Percentiles rank a stretch among this genome's conserved stretches.
These are phyloP conservation scores for Ganoderma multipileum DNA, from an alignment of 1,284 basidiomycete species.

Conservation along the genomic window DNA sequence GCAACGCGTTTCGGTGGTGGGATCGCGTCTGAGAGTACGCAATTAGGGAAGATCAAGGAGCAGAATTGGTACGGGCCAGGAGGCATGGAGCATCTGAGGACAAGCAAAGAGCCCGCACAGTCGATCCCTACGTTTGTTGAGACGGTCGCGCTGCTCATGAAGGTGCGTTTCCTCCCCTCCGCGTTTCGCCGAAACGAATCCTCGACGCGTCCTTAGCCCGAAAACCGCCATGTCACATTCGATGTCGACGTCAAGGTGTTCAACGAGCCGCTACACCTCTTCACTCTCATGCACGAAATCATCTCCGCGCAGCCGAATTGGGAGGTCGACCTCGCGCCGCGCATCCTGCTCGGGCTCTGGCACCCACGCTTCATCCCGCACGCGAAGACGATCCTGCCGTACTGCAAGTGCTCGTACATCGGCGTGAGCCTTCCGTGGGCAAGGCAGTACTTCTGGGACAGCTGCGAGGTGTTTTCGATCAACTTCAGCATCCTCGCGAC, in stretches of 20 bases:
- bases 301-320: slow-evolving; percentile 78
- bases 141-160: slow-evolving; percentile 84
- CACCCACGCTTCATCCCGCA: slow-evolving; percentile 89
- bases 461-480: slow-evolving; percentile 91
- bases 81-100: slow-evolving; percentile 86
- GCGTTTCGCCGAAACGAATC: not conserved
- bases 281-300: slow-evolving; percentile 82
- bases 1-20: not conserved
- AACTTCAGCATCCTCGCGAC: slow-evolving; percentile 80
- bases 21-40: slow-evolving; percentile 6
- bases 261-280: slow-evolving; percentile 90
- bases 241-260: slow-evolving; percentile 96
- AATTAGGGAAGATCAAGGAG: slow-evolving; percentile 70
- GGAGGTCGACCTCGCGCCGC: slow-evolving; percentile 84
- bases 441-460: slow-evolving; percentile 89
- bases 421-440: slow-evolving; percentile 76
- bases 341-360: slow-evolving; percentile 92
- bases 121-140: slow-evolving; percentile 89
- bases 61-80: slow-evolving; percentile 74
- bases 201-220: slow-evolving; percentile 58
- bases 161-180: slow-evolving; percentile 46
- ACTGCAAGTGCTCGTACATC: slow-evolving; percentile 88
- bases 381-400: slow-evolving; percentile 81
- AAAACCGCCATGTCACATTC: slow-evolving; percentile 86
- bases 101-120: slow-evolving; percentile 83